Conservation (phyloP, 1,284 basidiomycete species). For the Rhodotorula sp. region DNA sequence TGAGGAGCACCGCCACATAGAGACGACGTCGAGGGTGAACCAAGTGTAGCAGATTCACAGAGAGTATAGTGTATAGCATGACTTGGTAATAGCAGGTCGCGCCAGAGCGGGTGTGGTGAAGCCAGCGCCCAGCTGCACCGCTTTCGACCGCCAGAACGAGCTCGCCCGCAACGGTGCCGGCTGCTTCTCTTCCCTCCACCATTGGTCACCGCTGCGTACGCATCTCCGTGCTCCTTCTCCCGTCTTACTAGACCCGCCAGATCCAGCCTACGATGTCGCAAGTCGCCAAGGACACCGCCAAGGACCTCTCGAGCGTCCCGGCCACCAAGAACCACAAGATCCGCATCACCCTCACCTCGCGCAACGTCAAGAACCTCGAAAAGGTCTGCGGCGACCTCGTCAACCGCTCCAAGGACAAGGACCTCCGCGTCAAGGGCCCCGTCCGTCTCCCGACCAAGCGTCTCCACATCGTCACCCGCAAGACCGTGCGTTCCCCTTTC, state of each 20-base stretch:
- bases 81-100: too few relatives aligned
- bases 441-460: conserved; percentile 98
- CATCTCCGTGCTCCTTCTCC: conserved; percentile 2
- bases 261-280: conserved; percentile 18
- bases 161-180: neutral
- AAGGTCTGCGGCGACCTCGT: conserved; percentile 97
- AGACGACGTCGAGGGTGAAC: too few relatives aligned
- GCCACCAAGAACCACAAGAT: conserved; percentile 98
- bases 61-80: neutral
- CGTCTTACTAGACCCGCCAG: neutral
- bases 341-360: conserved; percentile 96
- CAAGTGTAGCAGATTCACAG: neutral
- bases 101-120: neutral
- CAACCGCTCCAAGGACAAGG: conserved; percentile 99
- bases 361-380: conserved; percentile 97
- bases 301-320: conserved; percentile 88
- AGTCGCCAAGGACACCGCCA: conserved; percentile 68
- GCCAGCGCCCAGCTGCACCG: neutral
- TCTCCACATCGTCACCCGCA: conserved; percentile 97
- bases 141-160: neutral
- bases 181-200: neutral
- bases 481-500: conserved; percentile 65
- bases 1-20: too few relatives aligned
- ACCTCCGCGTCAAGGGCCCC: conserved; percentile 98
- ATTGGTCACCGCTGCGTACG: conserved; percentile 11